Base-by-base conservation (phyloP, 306 rosid genomes). In the Vachellia collinsii region DNA sequence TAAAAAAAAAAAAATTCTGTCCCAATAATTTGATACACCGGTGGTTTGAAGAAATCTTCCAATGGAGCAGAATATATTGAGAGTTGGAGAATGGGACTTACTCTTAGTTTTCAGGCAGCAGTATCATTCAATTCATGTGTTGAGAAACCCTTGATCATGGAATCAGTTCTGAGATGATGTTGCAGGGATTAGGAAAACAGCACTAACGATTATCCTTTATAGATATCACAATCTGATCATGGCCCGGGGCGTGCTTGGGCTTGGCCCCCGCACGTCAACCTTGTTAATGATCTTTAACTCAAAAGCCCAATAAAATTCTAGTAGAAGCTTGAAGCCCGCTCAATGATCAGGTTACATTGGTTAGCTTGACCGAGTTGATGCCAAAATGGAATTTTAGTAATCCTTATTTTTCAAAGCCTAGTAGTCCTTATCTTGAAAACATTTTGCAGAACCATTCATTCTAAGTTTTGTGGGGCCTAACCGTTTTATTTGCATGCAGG, bases 401-500 rank as follows among this genome's bases (percentile, higher is more conserved):
- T 37, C 69, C 16, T 37, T 50, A 42, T 42, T 38, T 79, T 36
- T 56, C 70, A n/a, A 68, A 25, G 70, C 59, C 61, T 20, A 20
- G 14, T 58, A 22, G 64, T 68, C 62, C 56, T 34, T n/a, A 59
- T 44, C 70, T 59, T 74, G 11, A 42, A 42, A 59, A 39, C 42
- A 70, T 58, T 68, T 20, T 41, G 36, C 42, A 41, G 36, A 68
- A 8, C 51, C 16, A 4, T 68, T 41, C 51, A 68, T 19, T 68
- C 4, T 23, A 41, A 41, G 17, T n/a, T 68, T n/a, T 68, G 36
- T 58, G 64, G 34, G 36, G 34, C 67, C 72, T 77, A 11, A 22
- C 8, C 1, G 36, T 63, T 73, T 56, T 71, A 41, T 76, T 75
- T 80, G 75, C 53, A 74, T 76, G 79, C 85, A 92, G 98, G 88